These are phyloP conservation scores for Picocystis sp. DNA, from an alignment of 163 green algal species.

Conservation along the genomic window DNA sequence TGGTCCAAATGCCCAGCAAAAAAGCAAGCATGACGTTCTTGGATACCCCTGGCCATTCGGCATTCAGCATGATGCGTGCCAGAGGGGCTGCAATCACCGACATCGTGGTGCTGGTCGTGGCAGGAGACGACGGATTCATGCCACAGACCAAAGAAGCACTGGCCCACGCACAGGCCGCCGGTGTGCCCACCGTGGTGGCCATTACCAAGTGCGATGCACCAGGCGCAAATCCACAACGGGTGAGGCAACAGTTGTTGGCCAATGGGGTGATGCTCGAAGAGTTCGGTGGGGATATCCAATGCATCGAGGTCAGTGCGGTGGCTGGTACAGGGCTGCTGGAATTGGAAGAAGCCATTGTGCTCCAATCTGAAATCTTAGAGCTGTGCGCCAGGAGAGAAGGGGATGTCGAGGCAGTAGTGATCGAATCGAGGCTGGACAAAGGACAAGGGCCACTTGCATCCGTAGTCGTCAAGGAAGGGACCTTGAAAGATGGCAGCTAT, in stretches of 20 bases:
- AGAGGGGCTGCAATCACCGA: conserved; percentile 88
- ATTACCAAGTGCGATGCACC: conserved; percentile 7
- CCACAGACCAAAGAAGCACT: conserved; percentile 92
- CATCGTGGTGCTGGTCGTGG: conserved; percentile 93
- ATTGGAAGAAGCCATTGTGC: conserved; percentile 19
- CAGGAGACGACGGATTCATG: conserved; percentile 85
- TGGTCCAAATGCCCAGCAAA: conserved; percentile 36
- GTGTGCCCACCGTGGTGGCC: conserved; percentile 66
- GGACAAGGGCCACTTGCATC: conserved; percentile 17
- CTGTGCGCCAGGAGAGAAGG: conserved; percentile 4
- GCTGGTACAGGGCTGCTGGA: conserved; percentile 20
- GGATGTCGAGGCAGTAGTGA: conserved; percentile 12
- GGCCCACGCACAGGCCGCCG: conserved; percentile 66
- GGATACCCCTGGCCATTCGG: conserved; percentile 91
- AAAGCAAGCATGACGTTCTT: conserved; percentile 77
- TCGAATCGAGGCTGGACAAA: conserved; percentile 19
- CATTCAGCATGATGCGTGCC: conserved; percentile 92
- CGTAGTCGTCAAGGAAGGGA: conserved; percentile 11
- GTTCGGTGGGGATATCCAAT: conserved; percentile 60
- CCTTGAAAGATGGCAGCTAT: conserved; percentile 9
- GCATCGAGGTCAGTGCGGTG: conserved; percentile 30
- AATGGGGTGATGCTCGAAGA: conserved; percentile 74
- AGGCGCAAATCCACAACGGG: conserved; percentile 26
- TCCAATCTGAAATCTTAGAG: conserved; percentile 21
- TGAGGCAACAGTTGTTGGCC: conserved; percentile 45